Evolutionary conservation across 1,284 basidiomycete species (phyloP), one percentile per base, ranked within the genome.

Genomic region (Trametes hirsuta): DNA sequence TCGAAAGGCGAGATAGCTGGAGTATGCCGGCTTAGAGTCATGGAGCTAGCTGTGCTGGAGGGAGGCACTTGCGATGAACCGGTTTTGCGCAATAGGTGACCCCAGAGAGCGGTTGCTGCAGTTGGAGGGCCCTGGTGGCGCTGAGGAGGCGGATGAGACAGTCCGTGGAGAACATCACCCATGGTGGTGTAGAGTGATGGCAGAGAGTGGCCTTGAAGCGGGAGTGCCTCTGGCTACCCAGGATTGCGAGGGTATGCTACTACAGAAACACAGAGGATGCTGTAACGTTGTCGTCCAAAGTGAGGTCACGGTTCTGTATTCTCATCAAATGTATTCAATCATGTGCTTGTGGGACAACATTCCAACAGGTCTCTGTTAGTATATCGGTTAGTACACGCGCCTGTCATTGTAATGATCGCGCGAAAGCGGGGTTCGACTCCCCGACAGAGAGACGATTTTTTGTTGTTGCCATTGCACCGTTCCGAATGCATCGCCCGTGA

Each of bases 1-100:
- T 90, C 87, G 24, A 81, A 65, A 5, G 87, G 87, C 1, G 78
- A 78, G 21, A 82, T 68, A 15, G 82, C 77, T 18, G 80, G 30
- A 36, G 56, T 58, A 22, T 47, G 44, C 45, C 58, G 49, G n/a
- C 56, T 53, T 11, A 55, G 25, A 2, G 56, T 54, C 10, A 15
- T 42, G 11, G 46, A 59, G 6, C 53, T 59, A 9, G 59, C 42
- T 30, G 42, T 30, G 36, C n/a, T 55, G 6, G 61, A 59, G 4
- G 46, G 39, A n/a, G 35, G 64, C 15, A 48, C 53, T 18, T 57
- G 58, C 6, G 68, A 55, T 22, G 59, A 47, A 1, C 53, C 61
- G 11, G 62, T 64, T 46, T 64, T 66, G 42, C 65, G 66, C 2
- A 75, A 66, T 1, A 76, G 66, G 52, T 73, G 72, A 2, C 71